Evolutionary conservation across 2,329 filamentous ascomycete species (phyloP).

Genomic region (Trichoderma citrinoviride): DNA sequence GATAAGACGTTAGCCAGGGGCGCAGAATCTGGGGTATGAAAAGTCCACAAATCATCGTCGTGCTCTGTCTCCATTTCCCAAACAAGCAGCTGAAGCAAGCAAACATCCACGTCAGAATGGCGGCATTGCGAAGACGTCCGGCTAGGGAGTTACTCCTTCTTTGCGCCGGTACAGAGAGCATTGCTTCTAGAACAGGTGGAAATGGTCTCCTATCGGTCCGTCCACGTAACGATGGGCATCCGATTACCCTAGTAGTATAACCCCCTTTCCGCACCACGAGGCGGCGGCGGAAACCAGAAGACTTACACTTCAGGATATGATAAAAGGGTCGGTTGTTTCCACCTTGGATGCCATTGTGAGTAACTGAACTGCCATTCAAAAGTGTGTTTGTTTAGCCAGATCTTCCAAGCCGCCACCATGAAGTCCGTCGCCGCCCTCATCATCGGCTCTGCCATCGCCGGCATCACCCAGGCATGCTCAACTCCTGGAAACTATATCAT

Average conservation of each 20-base stretch:
- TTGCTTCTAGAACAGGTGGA: not conserved
- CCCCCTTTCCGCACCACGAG: not conserved
- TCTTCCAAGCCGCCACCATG: slow-evolving; percentile 13
- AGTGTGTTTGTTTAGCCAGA: not conserved
- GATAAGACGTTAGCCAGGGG: not conserved
- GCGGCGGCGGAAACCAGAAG: not conserved
- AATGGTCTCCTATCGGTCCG: slow-evolving; percentile 9
- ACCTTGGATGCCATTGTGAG: no score
- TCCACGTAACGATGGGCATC: not conserved
- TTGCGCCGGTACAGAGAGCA: not conserved
- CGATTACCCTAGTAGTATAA: not conserved
- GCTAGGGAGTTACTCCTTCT: not conserved
- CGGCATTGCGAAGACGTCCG: not conserved
- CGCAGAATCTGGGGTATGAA: slow-evolving; percentile 11
- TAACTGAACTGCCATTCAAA: not conserved
- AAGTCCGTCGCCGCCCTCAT: slow-evolving; percentile 23
- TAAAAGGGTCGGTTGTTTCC: not conserved
- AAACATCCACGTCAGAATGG: not conserved
- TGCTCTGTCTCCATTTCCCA: not conserved
- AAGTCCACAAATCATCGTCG: slow-evolving; percentile 8
- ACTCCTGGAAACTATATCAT: slow-evolving; percentile 26
- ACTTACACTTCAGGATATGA: not conserved
- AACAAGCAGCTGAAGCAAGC: slow-evolving; percentile 12
- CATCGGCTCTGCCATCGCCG: slow-evolving; percentile 20
- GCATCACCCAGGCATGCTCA: slow-evolving; percentile 24